Evolutionary conservation across 2,329 filamentous ascomycete genomes (phyloP).

Genomic region (Phaeosphaeriaceae sp.): DNA sequence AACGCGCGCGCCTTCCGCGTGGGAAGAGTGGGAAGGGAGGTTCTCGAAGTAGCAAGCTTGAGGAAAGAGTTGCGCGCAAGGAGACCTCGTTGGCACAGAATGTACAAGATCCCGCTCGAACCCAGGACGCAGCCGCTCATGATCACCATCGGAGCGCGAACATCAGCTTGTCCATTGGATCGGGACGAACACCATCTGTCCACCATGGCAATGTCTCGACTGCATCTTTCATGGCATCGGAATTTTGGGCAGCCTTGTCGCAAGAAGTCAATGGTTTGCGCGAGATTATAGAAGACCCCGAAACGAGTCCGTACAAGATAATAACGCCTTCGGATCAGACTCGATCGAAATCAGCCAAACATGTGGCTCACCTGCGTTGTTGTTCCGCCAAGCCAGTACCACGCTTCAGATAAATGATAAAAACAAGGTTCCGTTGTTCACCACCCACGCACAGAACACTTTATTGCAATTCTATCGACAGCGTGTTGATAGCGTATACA

Average conservation of each 20-base stretch:
- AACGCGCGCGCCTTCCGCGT: conserved; percentile 18
- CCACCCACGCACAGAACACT: neutral
- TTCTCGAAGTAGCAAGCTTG: neutral
- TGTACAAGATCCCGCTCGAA: neutral
- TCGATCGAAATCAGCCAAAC: neutral
- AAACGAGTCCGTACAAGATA: conserved; percentile 1
- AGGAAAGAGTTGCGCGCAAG: conserved; percentile 4
- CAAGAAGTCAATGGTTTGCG: conserved; percentile 12
- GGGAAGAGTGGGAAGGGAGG: conserved; percentile 13
- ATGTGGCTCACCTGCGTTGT: neutral
- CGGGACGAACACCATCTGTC: neutral
- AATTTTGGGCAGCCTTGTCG: conserved; percentile 20
- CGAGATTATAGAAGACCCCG: conserved; percentile 7
- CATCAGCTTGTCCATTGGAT: neutral
- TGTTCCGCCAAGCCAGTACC: neutral
- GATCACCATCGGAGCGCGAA: neutral
- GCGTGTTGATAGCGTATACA: conserved; percentile 18
- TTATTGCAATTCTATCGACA: conserved; percentile 12
- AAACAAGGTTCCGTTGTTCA: neutral
- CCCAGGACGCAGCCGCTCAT: neutral
- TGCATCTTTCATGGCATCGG: conserved; percentile 8
- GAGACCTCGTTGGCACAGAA: conserved; percentile 3
- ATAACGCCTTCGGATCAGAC: neutral
- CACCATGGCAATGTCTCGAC: neutral
- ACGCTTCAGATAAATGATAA: neutral